Conservation (phyloP, 164 flowering plant genomes). For the Aristolochia fimbriata region DNA sequence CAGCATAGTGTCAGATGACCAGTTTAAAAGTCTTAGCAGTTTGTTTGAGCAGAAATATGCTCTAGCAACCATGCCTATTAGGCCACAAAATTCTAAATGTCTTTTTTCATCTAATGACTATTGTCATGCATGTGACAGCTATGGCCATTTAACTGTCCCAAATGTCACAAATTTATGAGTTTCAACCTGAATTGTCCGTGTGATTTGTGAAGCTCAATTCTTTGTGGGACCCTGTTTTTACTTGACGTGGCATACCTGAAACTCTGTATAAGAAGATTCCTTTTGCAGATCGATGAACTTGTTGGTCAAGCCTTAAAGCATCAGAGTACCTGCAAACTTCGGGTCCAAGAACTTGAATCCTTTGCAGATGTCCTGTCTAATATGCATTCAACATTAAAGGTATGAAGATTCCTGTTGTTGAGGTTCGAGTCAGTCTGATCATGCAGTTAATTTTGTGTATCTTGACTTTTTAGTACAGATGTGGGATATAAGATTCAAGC, state of each 20-base stretch:
- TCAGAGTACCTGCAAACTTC: conserved; percentile 24
- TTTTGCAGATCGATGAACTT: conserved; percentile 73
- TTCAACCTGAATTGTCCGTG: no score
- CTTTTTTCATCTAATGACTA: no score
- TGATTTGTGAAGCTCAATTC: no score
- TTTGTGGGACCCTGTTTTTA: no score
- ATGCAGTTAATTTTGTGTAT: conserved; percentile 4
- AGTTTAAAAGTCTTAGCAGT: no score
- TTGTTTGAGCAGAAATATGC: no score
- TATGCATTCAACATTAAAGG: conserved; percentile 62
- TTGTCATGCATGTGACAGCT: no score
- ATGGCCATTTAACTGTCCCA: no score
- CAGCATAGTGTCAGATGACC: no score
- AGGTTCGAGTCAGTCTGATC: background rate
- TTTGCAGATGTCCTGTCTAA: conserved; percentile 54
- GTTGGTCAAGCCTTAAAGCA: conserved; percentile 54
- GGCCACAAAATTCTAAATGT: no score
- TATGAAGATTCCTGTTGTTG: conserved; percentile 8
- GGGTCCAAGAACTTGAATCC: conserved; percentile 53
- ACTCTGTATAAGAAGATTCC: background rate
- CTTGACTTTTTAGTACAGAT: conserved; percentile 32
- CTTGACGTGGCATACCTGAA: background rate
- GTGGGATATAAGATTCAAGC: conserved; percentile 64
- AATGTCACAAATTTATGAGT: no score
- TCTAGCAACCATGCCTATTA: no score